Percentiles rank a stretch among this genome's conserved stretches.
phyloP scores from a whole-genome alignment of 805 yeast species.

The Metschnikowia baotianmanensis region DNA sequence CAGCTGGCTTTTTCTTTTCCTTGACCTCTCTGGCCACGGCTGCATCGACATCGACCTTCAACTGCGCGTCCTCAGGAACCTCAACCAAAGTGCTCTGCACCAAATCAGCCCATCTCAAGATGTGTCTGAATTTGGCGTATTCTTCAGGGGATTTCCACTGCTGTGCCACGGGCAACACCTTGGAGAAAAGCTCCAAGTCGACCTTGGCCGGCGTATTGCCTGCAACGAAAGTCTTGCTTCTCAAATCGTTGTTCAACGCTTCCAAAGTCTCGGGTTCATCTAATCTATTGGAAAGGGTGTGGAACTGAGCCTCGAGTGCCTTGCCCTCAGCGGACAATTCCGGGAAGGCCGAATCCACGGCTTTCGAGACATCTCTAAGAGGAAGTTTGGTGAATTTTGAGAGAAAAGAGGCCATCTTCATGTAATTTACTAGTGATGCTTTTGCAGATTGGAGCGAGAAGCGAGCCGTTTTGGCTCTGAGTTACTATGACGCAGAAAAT shows the following conservation, averaged over 20 bases:
- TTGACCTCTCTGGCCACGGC: constrained; percentile 75
- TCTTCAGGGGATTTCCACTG: constrained; percentile 54
- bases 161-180: constrained; percentile 58
- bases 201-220: constrained; percentile 65
- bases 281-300: constrained; percentile 63
- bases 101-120: constrained; percentile 89
- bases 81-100: constrained; percentile 66
- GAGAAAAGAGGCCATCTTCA: constrained; percentile 31
- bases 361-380: constrained; percentile 25
- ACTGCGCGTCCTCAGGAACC: constrained; percentile 52
- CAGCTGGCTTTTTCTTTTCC: constrained; percentile 52
- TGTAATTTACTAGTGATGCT: background rate
- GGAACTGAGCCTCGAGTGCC: constrained; percentile 79
- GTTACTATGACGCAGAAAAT: background rate
- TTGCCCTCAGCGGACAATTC: constrained; percentile 46
- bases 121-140: constrained; percentile 69
- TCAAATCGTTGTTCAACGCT: constrained; percentile 65
- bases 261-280: constrained; percentile 41
- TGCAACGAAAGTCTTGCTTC: constrained; percentile 65
- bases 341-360: constrained; percentile 24
- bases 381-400: constrained; percentile 30
- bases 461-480: constrained; percentile 2
- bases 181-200: constrained; percentile 71
- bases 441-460: background rate
- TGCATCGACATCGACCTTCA: constrained; percentile 56